These are phyloP conservation scores for Fusarium sp. DNA, from an alignment of 2,329 filamentous ascomycete species.

Conservation along the genomic window DNA sequence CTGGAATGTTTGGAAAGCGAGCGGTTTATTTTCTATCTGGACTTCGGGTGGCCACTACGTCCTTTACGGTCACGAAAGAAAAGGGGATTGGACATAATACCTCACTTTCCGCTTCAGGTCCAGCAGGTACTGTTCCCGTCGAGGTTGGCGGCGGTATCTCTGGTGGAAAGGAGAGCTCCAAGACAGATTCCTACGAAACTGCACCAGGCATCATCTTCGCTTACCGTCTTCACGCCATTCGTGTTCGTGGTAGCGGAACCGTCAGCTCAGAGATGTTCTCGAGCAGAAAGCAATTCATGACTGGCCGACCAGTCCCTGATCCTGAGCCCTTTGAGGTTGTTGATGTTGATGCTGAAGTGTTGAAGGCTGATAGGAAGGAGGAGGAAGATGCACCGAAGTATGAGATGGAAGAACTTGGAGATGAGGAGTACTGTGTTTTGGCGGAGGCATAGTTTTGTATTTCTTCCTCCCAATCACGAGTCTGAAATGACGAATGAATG, in stretches of 20 bases:
- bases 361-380: neutral
- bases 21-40: neutral
- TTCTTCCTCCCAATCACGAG: accelerated
- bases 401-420: neutral
- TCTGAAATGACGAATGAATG: accelerated
- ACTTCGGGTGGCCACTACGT: too few species aligned
- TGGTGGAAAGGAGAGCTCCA: accelerated
- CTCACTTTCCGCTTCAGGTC: neutral
- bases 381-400: neutral
- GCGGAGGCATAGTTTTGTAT: neutral
- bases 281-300: neutral
- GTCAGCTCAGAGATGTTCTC: neutral
- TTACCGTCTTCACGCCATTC: neutral
- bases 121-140: accelerated
- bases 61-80: neutral
- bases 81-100: accelerated
- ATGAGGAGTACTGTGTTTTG: neutral
- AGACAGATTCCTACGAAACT: neutral
- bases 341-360: neutral
- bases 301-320: neutral
- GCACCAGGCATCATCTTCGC: neutral
- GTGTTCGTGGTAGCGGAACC: neutral
- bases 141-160: neutral
- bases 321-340: neutral
- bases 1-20: neutral